These are phyloP conservation scores for Rhytidhysteron rufulum DNA, from an alignment of 2,329 filamentous ascomycete species.

Conservation along the genomic window DNA sequence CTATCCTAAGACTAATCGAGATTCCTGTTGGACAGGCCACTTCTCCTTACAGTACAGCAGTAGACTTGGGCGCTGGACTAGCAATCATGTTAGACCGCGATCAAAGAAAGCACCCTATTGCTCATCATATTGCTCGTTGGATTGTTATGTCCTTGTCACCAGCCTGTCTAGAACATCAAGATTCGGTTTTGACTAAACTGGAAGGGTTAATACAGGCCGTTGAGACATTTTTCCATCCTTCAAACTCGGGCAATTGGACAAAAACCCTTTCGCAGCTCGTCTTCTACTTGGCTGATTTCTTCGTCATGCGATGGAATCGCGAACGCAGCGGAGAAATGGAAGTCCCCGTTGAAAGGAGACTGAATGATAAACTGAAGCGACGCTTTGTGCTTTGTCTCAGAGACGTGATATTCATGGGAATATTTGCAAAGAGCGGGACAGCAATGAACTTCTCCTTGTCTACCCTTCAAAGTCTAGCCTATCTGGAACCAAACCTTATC, in stretches of 20 bases:
- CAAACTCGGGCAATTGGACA: constrained; percentile 90
- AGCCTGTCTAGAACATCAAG: constrained; percentile 68
- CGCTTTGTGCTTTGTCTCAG: constrained; percentile 85
- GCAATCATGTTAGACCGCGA: constrained; percentile 88
- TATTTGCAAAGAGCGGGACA: constrained; percentile 92
- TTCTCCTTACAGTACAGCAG: constrained; percentile 75
- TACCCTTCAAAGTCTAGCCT: constrained; percentile 83
- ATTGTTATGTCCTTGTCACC: constrained; percentile 92
- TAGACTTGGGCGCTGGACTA: constrained; percentile 79
- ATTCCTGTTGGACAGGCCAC: constrained; percentile 96
- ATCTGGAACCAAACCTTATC: constrained; percentile 85
- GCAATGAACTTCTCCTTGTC: constrained; percentile 90
- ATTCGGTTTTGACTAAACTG: constrained; percentile 77
- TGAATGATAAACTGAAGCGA: constrained; percentile 76
- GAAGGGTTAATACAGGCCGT: constrained; percentile 92
- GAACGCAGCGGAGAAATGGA: constrained; percentile 92
- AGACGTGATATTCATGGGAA: constrained; percentile 96
- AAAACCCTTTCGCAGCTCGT: constrained; percentile 85
- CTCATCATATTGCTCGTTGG: constrained; percentile 89
- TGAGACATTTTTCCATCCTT: constrained; percentile 98
- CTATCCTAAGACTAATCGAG: constrained; percentile 81
- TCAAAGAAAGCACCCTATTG: constrained; percentile 84
- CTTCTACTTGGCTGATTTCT: constrained; percentile 90
- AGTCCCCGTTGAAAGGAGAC: constrained; percentile 70
- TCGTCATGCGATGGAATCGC: constrained; percentile 95